Conservation (phyloP, 2,329 filamentous ascomycete genomes). For the Ascocoryne sarcoides region DNA sequence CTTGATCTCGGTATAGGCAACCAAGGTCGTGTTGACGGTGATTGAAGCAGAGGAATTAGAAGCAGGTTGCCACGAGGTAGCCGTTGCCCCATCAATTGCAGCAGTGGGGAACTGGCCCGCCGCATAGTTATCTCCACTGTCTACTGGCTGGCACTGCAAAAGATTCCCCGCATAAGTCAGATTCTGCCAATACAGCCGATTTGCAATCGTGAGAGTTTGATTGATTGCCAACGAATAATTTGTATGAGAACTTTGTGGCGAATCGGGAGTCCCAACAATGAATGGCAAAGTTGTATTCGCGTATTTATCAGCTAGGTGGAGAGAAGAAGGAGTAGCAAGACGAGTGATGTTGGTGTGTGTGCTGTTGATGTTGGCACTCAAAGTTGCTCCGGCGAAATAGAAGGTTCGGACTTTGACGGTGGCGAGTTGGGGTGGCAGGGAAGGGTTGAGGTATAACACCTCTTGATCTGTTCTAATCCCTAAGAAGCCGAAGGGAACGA, state of each 20-base stretch:
- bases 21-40: constrained; percentile 41
- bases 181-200: constrained; percentile 46
- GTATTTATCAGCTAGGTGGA: constrained; percentile 48
- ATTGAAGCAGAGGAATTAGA: constrained; percentile 44
- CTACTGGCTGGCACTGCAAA: constrained; percentile 51
- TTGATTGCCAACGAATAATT: constrained; percentile 39
- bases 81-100: constrained; percentile 56
- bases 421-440: constrained; percentile 50
- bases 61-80: constrained; percentile 58
- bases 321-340: constrained; percentile 31
- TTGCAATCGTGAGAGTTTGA: constrained; percentile 44
- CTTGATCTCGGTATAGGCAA: constrained; percentile 33
- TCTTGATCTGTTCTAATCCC: constrained; percentile 53
- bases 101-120: constrained; percentile 62
- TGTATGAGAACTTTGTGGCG: constrained; percentile 31
- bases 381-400: constrained; percentile 57
- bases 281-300: constrained; percentile 47
- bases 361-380: constrained; percentile 51
- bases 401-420: constrained; percentile 52
- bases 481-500: constrained; percentile 58
- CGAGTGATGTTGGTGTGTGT: constrained; percentile 57
- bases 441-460: constrained; percentile 53
- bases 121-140: constrained; percentile 38
- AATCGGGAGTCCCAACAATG: constrained; percentile 40
- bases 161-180: constrained; percentile 51